Percentiles rank a stretch among this genome's conserved stretches.
Conservation (phyloP, 2,329 filamentous ascomycete genomes). For the Fusarium chaquense region DNA sequence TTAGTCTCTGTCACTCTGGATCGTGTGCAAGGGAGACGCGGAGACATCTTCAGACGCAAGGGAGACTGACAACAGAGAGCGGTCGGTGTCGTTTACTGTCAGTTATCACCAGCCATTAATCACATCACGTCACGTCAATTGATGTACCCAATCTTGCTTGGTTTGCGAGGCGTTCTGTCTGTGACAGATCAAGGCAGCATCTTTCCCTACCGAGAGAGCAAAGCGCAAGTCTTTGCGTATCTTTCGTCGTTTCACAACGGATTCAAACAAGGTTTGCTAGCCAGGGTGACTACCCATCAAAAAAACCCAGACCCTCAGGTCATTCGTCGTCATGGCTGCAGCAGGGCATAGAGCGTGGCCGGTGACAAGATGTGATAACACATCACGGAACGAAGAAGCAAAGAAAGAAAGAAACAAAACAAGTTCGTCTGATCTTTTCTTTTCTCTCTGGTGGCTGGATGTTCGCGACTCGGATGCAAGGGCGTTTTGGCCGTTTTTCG, state of each 20-base stretch:
- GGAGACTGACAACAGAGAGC: background rate
- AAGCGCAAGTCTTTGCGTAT: background rate
- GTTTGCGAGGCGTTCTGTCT: background rate
- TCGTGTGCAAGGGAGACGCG: conserved; percentile 13
- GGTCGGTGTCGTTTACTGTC: background rate
- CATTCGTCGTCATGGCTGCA: conserved; percentile 5
- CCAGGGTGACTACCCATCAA: background rate
- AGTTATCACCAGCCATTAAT: background rate
- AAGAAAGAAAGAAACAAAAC: background rate
- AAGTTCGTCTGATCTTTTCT: background rate
- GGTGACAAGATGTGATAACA: background rate
- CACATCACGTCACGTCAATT: background rate
- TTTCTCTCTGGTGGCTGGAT: conserved; percentile 1
- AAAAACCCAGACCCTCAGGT: too few relatives aligned
- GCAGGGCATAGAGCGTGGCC: background rate
- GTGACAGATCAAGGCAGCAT: background rate
- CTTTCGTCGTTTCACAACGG: background rate
- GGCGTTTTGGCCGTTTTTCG: conserved; percentile 11
- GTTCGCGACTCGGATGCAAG: conserved; percentile 16
- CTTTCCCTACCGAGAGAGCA: background rate
- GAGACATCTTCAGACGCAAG: conserved; percentile 13
- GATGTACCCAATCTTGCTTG: background rate
- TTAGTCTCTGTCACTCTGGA: background rate
- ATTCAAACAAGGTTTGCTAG: background rate
- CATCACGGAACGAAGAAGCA: background rate